Base-by-base conservation (phyloP, 2,329 filamentous ascomycete species). In the Coniochaeta hoffmannii region DNA sequence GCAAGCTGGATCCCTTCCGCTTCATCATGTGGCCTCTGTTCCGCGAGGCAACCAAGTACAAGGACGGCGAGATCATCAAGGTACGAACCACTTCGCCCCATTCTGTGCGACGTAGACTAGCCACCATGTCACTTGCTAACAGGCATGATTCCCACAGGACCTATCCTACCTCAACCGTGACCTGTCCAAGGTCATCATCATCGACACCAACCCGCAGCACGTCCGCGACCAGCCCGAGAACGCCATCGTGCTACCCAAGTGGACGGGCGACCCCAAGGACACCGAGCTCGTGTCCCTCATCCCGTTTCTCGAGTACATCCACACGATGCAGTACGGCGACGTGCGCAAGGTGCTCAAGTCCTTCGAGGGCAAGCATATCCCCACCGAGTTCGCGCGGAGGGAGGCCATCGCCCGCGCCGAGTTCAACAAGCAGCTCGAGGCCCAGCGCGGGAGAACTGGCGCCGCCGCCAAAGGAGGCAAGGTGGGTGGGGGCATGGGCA, bases 111-210 rank as follows among this genome's bases (percentile, higher is more conserved):
- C n/a, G 34, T 17, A n/a, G 50, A 4, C 7, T 35, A 12, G 26
- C 34, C 35, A 5, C 22, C 26, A 54, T 31, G n/a, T n/a, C n/a
- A n/a, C n/a, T n/a, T 7, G 22, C 61, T 66, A 56, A 68, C 50
- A 54, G n/a, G n/a, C 19, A 8, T 44, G 11, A 14, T 41, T 19
- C 14, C 10, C 28, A 35, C 64, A 95, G 90, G 94, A 99, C 68
- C 84, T 99, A n/a, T 91, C 91, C 2, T 97, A 96, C 73, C 84
- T 99, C 51, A 99, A 99, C 77, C 89, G 94, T 57, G 91, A 96
- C 66, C 81, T 97, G 32, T 94, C 89, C 62, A 97, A 97, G 75
- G 90, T 96, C 51, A 90, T 99, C 68, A 86, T 99, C 64, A 82
- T 99, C 66, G 94, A 99, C 70, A 96, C 90, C 50, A 86, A 95